Conservation (phyloP, 1,284 basidiomycete genomes). For the Leccinum pallidistipes region DNA sequence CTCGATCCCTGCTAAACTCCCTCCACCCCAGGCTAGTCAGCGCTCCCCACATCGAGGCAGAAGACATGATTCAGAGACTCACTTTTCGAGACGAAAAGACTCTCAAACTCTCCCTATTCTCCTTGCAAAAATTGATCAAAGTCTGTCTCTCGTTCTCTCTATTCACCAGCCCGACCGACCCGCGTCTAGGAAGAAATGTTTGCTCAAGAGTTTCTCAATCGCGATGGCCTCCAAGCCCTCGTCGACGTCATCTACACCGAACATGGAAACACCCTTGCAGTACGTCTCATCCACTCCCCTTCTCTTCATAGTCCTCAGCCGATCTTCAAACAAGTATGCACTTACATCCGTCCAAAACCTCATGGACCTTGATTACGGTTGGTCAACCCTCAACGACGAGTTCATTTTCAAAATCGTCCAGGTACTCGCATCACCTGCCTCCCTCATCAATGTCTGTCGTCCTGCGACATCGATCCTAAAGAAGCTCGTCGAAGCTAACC, state of each 20-base stretch:
- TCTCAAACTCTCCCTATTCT: constrained; percentile 71
- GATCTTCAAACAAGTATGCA: constrained; percentile 59
- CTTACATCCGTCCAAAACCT: constrained; percentile 84
- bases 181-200: constrained; percentile 80
- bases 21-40: constrained; percentile 63
- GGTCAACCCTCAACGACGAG: constrained; percentile 65
- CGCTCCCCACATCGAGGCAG: constrained; percentile 79
- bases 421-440: constrained; percentile 74
- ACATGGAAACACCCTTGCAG: constrained; percentile 86
- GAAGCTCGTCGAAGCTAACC: constrained; percentile 83
- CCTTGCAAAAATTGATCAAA: constrained; percentile 81
- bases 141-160: constrained; percentile 36
- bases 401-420: constrained; percentile 82
- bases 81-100: constrained; percentile 59
- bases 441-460: constrained; percentile 93
- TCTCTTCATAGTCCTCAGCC: constrained; percentile 8
- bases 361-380: constrained; percentile 82
- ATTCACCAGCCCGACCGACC: constrained; percentile 1
- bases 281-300: constrained; percentile 38
- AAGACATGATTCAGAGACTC: constrained; percentile 77
- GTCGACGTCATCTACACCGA: constrained; percentile 68
- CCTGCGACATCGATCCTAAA: constrained; percentile 94
- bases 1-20: constrained; percentile 5
- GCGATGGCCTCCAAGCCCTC: constrained; percentile 76
- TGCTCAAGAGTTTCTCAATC: constrained; percentile 79